Conservation (phyloP, 805 yeast species). For the Spathaspora arborariae region DNA sequence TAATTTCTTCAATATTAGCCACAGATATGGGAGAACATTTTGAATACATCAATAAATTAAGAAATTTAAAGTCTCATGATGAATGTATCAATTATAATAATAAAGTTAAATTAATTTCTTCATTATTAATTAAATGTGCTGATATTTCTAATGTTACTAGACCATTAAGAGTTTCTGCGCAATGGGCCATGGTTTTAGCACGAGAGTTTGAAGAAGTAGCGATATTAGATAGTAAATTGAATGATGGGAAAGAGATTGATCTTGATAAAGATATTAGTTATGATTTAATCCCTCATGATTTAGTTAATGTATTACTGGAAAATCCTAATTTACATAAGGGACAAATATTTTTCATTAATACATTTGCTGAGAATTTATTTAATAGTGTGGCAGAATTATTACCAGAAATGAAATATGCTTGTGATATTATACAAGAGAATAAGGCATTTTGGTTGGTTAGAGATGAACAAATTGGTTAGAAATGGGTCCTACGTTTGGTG, state of each 20-base stretch:
- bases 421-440: slow-evolving; percentile 51
- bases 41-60: slow-evolving; percentile 57
- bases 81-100: slow-evolving; percentile 11
- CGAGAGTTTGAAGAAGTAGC: slow-evolving; percentile 73
- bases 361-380: slow-evolving; percentile 80
- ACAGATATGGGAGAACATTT: slow-evolving; percentile 94
- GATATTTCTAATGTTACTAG: slow-evolving; percentile 93
- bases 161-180: slow-evolving; percentile 66
- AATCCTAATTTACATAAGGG: slow-evolving; percentile 59
- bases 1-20: slow-evolving; percentile 37
- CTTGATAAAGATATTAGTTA: slow-evolving; percentile 14
- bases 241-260: slow-evolving; percentile 6
- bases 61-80: slow-evolving; percentile 16
- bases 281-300: slow-evolving; percentile 34
- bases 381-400: slow-evolving; percentile 55
- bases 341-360: slow-evolving; percentile 77
- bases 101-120: slow-evolving; percentile 46
- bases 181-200: slow-evolving; percentile 82
- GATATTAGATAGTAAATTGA: slow-evolving; percentile 40
- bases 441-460: slow-evolving; percentile 49
- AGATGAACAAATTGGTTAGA: slow-evolving; percentile 5
- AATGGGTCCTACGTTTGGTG: not conserved
- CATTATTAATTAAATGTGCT: slow-evolving; percentile 84
- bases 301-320: slow-evolving; percentile 41
- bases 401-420: slow-evolving; percentile 57